These are phyloP conservation scores for Lachancea lanzarotensis DNA, from an alignment of 805 yeast species.

Conservation along the genomic window DNA sequence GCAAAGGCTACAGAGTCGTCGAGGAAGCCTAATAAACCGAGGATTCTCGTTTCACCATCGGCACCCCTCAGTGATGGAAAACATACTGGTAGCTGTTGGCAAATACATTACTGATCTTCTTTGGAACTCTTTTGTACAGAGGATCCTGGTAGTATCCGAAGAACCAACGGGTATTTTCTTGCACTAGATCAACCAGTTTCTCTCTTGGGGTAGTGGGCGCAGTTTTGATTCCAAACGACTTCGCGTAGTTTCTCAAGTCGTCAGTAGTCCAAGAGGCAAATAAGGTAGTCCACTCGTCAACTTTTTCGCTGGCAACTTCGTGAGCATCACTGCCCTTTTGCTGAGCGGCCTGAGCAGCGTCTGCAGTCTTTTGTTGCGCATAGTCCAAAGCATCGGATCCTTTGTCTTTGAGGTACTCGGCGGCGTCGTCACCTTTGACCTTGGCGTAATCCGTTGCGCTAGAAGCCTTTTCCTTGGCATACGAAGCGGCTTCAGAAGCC, in stretches of 20 bases:
- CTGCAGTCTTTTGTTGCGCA: constrained; percentile 7
- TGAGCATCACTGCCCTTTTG: constrained; percentile 8
- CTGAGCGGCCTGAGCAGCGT: constrained; percentile 11
- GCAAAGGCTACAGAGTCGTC: too few relatives aligned
- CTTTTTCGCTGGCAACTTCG: constrained; percentile 8
- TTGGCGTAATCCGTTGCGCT: constrained; percentile 12
- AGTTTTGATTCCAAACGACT: constrained; percentile 37
- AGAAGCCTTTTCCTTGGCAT: constrained; percentile 17
- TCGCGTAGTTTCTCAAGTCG: constrained; percentile 38
- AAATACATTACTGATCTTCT: constrained; percentile 4
- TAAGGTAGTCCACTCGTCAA: constrained; percentile 22
- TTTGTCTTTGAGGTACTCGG: constrained; percentile 12
- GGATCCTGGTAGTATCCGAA: constrained; percentile 22
- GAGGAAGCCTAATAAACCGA: too few relatives aligned
- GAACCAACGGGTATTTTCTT: constrained; percentile 38
- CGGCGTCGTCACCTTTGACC: constrained; percentile 12
- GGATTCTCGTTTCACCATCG: too few relatives aligned
- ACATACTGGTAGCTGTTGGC: constrained; percentile 5
- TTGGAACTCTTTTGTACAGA: constrained; percentile 24
- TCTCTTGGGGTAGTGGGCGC: constrained; percentile 23
- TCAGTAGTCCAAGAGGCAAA: constrained; percentile 39
- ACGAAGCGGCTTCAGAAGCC: constrained; percentile 19
- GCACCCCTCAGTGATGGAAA: constrained; percentile 1
- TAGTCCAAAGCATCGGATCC: constrained; percentile 21
- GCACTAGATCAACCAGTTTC: constrained; percentile 36